Conservation (phyloP, 2,329 filamentous ascomycete genomes). For the Metarhizium sp. region DNA sequence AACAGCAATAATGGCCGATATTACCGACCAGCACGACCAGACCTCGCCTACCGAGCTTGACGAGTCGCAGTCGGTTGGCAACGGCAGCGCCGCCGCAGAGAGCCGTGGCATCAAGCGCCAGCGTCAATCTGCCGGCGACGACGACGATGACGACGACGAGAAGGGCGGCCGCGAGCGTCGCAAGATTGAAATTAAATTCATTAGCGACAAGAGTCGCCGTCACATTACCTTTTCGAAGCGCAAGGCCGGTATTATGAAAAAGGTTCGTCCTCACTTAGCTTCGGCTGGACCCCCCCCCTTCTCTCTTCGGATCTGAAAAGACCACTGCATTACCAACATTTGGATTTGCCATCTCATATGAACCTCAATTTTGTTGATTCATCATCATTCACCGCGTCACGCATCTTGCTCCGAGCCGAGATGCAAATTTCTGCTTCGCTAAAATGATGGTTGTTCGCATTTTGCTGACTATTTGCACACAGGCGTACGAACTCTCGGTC, state of each 20-base stretch:
- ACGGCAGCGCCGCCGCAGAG: conserved; percentile 60
- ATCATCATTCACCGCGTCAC: not conserved
- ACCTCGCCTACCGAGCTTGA: conserved; percentile 66
- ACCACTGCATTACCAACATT: not conserved
- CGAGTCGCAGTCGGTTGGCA: conserved; percentile 62
- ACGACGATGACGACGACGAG: conserved; percentile 95
- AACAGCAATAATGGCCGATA: conserved; percentile 57
- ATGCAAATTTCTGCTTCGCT: not conserved
- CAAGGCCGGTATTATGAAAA: conserved; percentile 99
- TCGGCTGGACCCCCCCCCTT: not conserved
- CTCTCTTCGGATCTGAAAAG: not conserved
- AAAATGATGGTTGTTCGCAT: not conserved
- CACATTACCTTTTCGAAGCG: conserved; percentile 99
- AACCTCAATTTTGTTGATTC: not conserved
- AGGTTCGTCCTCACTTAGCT: conserved; percentile 52
- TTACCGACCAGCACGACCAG: conserved; percentile 69
- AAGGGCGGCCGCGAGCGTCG: conserved; percentile 95
- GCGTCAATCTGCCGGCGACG: conserved; percentile 74
- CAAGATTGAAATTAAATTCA: conserved; percentile 99
- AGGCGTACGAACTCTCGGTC: conserved; percentile 97
- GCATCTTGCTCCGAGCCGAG: not conserved
- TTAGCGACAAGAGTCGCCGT: conserved; percentile 97
- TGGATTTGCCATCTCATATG: not conserved
- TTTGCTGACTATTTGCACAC: conserved; percentile 10
- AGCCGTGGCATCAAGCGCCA: conserved; percentile 82